These are phyloP conservation scores for Phytophthora tubulina DNA, from an alignment of 352 stramenopile genomes.

Conservation along the genomic window DNA sequence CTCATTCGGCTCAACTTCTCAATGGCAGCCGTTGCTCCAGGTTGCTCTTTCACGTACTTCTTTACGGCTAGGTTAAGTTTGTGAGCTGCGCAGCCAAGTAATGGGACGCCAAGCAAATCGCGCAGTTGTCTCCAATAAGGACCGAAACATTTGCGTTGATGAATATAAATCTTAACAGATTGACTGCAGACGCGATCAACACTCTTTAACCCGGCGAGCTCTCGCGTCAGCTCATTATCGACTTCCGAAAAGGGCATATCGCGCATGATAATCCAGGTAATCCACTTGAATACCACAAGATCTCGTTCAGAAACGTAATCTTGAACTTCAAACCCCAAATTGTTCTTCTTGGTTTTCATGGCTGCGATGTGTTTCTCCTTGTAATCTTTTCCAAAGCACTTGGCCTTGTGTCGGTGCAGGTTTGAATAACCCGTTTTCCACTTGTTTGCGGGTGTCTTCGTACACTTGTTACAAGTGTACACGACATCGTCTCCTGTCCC, in stretches of 20 bases:
- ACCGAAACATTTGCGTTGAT: not conserved
- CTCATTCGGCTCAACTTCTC: too few relatives aligned
- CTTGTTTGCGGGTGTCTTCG: not conserved
- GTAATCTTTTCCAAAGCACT: not conserved
- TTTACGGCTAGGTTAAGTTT: too few relatives aligned
- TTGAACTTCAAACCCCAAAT: too few relatives aligned
- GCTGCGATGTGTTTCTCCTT: too few relatives aligned
- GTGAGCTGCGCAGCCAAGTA: not conserved
- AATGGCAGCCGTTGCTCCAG: too few relatives aligned
- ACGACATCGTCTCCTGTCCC: not conserved
- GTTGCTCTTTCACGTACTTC: too few relatives aligned
- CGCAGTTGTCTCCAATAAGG: not conserved
- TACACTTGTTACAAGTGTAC: not conserved
- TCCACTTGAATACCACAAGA: too few relatives aligned
- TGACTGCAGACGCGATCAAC: not conserved
- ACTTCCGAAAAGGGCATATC: not conserved
- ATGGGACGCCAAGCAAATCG: not conserved
- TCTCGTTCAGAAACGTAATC: too few relatives aligned
- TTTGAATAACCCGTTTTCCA: not conserved
- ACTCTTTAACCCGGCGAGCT: not conserved
- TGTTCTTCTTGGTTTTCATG: too few relatives aligned
- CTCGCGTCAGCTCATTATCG: not conserved
- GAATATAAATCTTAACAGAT: not conserved
- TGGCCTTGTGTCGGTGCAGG: not conserved
- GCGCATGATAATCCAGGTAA: not conserved